Conservation (phyloP, 306 rosid genomes). For the Coriaria nepalensis region DNA sequence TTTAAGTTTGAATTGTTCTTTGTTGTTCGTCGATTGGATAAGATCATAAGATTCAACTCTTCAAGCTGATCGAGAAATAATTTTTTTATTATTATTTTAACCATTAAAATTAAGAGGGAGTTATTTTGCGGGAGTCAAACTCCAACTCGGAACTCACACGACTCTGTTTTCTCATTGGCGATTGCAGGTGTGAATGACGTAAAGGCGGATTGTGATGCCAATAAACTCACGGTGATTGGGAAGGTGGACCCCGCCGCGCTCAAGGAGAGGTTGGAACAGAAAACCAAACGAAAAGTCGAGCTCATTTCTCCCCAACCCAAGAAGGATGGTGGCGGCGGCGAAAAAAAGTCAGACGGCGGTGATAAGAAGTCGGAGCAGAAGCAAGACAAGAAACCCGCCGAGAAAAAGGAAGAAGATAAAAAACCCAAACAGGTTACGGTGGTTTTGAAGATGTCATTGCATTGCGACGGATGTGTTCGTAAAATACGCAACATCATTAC, state of each 20-base stretch:
- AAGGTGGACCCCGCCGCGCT: constrained; percentile 39
- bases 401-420: constrained; percentile 42
- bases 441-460: constrained; percentile 55
- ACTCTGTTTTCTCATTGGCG: neutral
- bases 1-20: too few relatives aligned
- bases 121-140: neutral
- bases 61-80: neutral
- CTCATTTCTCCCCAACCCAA: constrained; percentile 45
- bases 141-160: neutral
- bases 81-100: too few relatives aligned
- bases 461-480: constrained; percentile 71
- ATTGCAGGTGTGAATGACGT: constrained; percentile 54
- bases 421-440: constrained; percentile 50
- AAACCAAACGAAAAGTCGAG: constrained; percentile 61
- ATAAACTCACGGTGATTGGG: constrained; percentile 56
- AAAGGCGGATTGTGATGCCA: constrained; percentile 35
- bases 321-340: constrained; percentile 42
- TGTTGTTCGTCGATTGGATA: too few relatives aligned
- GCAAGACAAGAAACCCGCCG: constrained; percentile 29
- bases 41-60: neutral
- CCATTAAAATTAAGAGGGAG: neutral
- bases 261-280: constrained; percentile 39
- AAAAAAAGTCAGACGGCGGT: neutral
- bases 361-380: constrained; percentile 29
- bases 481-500: constrained; percentile 45